Evolutionary conservation across 2,329 filamentous ascomycete species (phyloP).

Genomic region (Microdochium nivale): DNA sequence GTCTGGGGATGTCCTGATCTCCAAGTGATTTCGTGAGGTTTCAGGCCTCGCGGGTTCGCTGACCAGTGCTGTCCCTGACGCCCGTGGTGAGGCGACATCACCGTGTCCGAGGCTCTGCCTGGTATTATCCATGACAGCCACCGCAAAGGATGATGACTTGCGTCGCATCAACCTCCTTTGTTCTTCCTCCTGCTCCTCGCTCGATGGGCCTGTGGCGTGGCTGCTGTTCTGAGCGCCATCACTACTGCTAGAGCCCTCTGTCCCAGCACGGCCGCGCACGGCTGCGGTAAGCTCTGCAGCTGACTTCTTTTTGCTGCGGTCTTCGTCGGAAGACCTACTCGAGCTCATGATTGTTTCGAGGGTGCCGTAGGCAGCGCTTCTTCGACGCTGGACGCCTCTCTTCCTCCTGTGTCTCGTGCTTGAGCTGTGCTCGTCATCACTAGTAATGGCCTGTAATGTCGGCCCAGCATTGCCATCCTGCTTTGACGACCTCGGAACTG

Average conservation of each 20-base stretch:
- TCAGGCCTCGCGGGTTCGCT: conserved; percentile 49
- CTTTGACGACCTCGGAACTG: conserved; percentile 14
- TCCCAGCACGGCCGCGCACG: conserved; percentile 38
- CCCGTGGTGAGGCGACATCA: conserved; percentile 20
- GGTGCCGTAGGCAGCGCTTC: conserved; percentile 50
- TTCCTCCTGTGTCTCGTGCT: conserved; percentile 28
- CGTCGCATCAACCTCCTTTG: conserved; percentile 17
- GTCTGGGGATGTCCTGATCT: conserved; percentile 29
- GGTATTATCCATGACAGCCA: conserved; percentile 34
- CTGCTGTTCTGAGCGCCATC: conserved; percentile 18
- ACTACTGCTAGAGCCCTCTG: conserved; percentile 20
- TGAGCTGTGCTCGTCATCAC: conserved; percentile 42
- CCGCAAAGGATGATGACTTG: conserved; percentile 34
- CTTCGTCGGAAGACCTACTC: conserved; percentile 55
- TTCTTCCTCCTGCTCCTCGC: conserved; percentile 10
- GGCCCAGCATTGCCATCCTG: conserved; percentile 30
- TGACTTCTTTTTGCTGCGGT: conserved; percentile 49
- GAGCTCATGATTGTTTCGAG: conserved; percentile 60
- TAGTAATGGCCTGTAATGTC: conserved; percentile 47
- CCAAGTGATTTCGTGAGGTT: conserved; percentile 42
- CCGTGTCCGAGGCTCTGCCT: conserved; percentile 16
- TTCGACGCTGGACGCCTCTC: conserved; percentile 31
- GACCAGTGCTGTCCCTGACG: conserved; percentile 33
- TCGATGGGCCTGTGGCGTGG: conserved; percentile 12
- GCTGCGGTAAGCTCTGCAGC: conserved; percentile 47